A percentile compares a stretch with the other conserved stretches of the same genome.
These are phyloP conservation scores for Fusarium algeriense DNA, from an alignment of 2,329 filamentous ascomycete species.

Conservation along the genomic window DNA sequence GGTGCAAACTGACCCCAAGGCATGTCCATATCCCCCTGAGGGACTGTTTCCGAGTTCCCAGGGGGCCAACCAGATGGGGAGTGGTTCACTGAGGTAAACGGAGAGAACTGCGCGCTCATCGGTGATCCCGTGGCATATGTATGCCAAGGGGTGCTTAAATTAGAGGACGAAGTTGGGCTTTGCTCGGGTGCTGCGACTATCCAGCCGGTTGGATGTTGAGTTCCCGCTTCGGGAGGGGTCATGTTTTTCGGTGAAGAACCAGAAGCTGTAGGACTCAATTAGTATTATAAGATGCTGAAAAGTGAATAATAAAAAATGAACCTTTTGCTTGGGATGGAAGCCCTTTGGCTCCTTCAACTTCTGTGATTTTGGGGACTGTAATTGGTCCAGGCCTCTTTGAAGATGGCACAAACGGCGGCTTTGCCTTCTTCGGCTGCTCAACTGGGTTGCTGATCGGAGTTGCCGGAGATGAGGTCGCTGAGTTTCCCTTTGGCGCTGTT, in stretches of 20 bases:
- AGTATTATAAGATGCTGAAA: conserved; percentile 5
- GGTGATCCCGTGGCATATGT: conserved; percentile 64
- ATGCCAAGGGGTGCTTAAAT: conserved; percentile 62
- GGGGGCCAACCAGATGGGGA: conserved; percentile 58
- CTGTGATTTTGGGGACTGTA: conserved; percentile 59
- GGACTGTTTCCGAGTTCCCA: conserved; percentile 52
- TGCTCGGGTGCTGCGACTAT: conserved; percentile 57
- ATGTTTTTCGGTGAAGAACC: conserved; percentile 21
- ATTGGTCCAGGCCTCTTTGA: conserved; percentile 59
- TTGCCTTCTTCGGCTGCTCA: conserved; percentile 53
- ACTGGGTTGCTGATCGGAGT: conserved; percentile 57
- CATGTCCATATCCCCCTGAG: conserved; percentile 57
- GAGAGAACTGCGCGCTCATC: conserved; percentile 63
- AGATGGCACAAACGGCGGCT: conserved; percentile 58
- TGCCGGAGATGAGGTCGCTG: conserved; percentile 63
- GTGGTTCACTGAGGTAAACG: conserved; percentile 60
- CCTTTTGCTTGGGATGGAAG: conserved; percentile 58
- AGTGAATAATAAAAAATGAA: conserved; percentile 48
- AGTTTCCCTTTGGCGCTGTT: conserved; percentile 56
- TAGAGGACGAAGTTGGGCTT: conserved; percentile 57
- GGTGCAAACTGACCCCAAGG: conserved; percentile 60
- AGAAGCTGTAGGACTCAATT: conserved; percentile 23
- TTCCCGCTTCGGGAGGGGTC: conserved; percentile 50
- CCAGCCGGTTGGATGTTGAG: conserved; percentile 58
- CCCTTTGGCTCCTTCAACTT: conserved; percentile 53